Evolutionary conservation across 2,329 filamentous ascomycete species (phyloP).

Genomic region (Colletotrichum sp.): DNA sequence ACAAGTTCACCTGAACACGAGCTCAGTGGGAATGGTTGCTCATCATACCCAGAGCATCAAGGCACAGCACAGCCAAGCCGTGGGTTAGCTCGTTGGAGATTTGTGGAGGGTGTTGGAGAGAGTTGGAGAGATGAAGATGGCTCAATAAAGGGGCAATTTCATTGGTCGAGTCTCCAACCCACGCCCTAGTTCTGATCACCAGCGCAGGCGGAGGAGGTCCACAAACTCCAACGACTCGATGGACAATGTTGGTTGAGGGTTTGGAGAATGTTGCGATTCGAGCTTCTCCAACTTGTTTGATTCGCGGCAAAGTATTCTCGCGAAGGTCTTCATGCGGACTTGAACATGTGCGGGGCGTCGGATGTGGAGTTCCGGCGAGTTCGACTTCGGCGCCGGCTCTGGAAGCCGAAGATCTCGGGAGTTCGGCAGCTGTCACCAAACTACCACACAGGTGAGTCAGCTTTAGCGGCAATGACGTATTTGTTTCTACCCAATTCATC

Average conservation of each 20-base stretch:
- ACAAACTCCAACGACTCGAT: not conserved
- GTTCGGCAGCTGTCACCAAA: not conserved
- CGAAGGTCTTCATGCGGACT: not conserved
- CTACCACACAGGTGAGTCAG: not conserved
- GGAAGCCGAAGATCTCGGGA: conserved; percentile 1
- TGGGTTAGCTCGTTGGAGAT: not conserved
- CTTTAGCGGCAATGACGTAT: not conserved
- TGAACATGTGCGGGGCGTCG: not conserved
- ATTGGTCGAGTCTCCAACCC: not conserved
- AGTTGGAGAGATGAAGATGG: not conserved
- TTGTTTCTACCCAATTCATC: not conserved
- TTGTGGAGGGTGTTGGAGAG: not conserved
- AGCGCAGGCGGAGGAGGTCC: not conserved
- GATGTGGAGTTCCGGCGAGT: not conserved
- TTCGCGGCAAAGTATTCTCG: not conserved
- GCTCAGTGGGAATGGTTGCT: not conserved
- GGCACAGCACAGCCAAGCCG: not conserved
- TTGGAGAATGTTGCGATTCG: not conserved
- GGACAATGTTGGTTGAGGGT: not conserved
- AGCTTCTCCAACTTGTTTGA: not conserved
- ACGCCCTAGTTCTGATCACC: not conserved
- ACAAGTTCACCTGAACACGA: not conserved
- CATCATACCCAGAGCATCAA: not conserved
- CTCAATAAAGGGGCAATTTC: not conserved
- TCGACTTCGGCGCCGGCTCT: not conserved